A percentile compares a stretch with the other conserved stretches of the same genome.
Conservation (phyloP, 345 rosid genomes). For the Murraya paniculata region DNA sequence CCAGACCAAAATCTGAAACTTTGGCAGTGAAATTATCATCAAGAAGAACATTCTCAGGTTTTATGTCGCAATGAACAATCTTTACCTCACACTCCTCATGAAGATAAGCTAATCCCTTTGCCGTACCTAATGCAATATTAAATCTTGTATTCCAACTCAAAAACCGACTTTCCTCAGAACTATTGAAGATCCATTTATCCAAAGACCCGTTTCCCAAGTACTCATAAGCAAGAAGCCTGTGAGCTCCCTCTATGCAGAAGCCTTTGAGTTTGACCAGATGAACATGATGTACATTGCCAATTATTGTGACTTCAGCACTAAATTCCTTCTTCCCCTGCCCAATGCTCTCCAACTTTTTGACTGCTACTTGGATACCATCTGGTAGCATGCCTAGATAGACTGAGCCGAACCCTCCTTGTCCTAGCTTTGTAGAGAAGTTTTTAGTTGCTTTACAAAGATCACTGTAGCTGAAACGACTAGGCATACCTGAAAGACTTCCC, state of each 20-base stretch:
- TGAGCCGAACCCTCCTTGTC: constrained; percentile 58
- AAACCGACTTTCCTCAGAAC: constrained; percentile 13
- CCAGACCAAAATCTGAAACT: constrained; percentile 55
- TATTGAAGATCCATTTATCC: constrained; percentile 51
- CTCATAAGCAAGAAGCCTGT: constrained; percentile 60
- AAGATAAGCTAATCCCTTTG: constrained; percentile 51
- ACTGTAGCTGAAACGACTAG: constrained; percentile 37
- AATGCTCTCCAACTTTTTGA: constrained; percentile 45
- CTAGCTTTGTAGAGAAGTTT: constrained; percentile 39
- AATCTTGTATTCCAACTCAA: constrained; percentile 46
- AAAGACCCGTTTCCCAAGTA: constrained; percentile 50
- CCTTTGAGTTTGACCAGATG: constrained; percentile 59
- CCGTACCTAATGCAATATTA: constrained; percentile 41
- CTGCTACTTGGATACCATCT: constrained; percentile 40
- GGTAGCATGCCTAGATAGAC: constrained; percentile 40
- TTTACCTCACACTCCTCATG: constrained; percentile 51
- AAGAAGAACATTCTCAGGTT: constrained; percentile 48
- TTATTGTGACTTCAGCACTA: constrained; percentile 48
- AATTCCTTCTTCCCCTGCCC: constrained; percentile 56
- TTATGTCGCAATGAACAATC: constrained; percentile 51
- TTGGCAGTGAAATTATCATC: constrained; percentile 44
- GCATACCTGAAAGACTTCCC: constrained; percentile 29
- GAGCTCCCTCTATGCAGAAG: constrained; percentile 46
- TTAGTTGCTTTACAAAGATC: constrained; percentile 44
- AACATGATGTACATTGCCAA: constrained; percentile 51